A percentile compares a stretch with the other conserved stretches of the same genome.
Conservation (phyloP, 2,329 filamentous ascomycete species). For the Claviceps cyperi region DNA sequence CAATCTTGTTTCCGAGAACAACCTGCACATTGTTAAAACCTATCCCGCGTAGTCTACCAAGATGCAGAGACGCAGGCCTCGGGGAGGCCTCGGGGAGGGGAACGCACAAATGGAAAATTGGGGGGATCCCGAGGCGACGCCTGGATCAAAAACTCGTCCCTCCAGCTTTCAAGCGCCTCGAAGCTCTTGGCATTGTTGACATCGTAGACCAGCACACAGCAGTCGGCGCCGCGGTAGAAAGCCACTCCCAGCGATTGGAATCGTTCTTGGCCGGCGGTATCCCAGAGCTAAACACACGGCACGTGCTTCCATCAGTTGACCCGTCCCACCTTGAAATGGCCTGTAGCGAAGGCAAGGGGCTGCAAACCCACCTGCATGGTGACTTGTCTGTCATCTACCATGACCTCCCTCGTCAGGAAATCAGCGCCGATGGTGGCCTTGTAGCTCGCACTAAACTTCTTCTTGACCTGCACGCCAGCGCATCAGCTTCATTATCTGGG, state of each 20-base stretch:
- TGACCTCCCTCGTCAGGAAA: constrained; percentile 93
- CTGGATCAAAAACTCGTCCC: constrained; percentile 96
- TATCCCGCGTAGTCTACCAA: no score
- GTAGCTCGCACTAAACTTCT: constrained; percentile 99
- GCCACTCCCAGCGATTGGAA: constrained; percentile 96
- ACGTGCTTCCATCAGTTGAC: constrained; percentile 3
- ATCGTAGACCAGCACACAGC: constrained; percentile 94
- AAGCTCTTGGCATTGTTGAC: constrained; percentile 99
- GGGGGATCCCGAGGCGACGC: constrained; percentile 92
- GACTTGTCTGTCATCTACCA: constrained; percentile 92
- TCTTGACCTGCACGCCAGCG: constrained; percentile 64
- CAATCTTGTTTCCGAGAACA: constrained; percentile 97
- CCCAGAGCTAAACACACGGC: constrained; percentile 60
- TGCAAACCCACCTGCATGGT: constrained; percentile 72
- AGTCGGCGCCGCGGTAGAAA: constrained; percentile 95
- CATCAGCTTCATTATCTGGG: constrained; percentile 6
- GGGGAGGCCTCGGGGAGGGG: not conserved
- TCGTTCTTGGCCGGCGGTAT: constrained; percentile 91
- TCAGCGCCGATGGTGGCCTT: constrained; percentile 98
- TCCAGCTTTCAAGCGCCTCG: constrained; percentile 94
- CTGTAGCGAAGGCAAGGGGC: no score
- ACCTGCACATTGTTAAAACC: constrained; percentile 38
- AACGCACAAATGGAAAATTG: constrained; percentile 86
- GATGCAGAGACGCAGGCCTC: not conserved
- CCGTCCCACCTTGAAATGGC: not conserved